Percentiles rank a stretch among this genome's conserved stretches.
phyloP scores from a whole-genome alignment of 805 yeast species.

The Sungouiozyma ichnusensis region DNA sequence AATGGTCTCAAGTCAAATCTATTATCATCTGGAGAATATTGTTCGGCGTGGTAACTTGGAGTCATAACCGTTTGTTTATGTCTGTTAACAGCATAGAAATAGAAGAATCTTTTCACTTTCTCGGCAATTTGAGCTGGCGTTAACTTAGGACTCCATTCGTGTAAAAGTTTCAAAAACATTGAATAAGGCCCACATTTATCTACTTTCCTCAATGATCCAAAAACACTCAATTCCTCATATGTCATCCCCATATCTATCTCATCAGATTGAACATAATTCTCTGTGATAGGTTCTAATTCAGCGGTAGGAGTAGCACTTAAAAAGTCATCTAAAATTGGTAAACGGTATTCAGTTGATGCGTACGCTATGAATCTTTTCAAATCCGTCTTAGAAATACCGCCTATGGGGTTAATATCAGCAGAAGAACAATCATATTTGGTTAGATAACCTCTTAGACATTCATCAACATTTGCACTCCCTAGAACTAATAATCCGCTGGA shows the following conservation, averaged over 20 bases:
- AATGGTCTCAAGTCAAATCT: slow-evolving; percentile 95
- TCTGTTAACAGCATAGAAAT: slow-evolving; percentile 87
- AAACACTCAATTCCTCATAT: slow-evolving; percentile 81
- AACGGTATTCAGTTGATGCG: slow-evolving; percentile 55
- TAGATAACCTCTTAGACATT: slow-evolving; percentile 86
- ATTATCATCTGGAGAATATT: slow-evolving; percentile 96
- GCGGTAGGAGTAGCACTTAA: slow-evolving; percentile 94
- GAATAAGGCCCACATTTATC: slow-evolving; percentile 95
- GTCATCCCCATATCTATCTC: slow-evolving; percentile 98
- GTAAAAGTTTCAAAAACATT: slow-evolving; percentile 81
- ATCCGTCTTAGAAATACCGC: slow-evolving; percentile 96
- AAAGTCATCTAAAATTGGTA: slow-evolving; percentile 72
- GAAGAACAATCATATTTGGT: slow-evolving; percentile 96
- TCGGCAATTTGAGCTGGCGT: slow-evolving; percentile 80
- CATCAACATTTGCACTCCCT: slow-evolving; percentile 97
- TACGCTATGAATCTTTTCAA: slow-evolving; percentile 75
- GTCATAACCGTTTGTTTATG: slow-evolving; percentile 97
- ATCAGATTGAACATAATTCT: slow-evolving; percentile 86
- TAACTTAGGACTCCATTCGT: slow-evolving; percentile 82
- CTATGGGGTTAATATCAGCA: slow-evolving; percentile 96
- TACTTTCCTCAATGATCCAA: slow-evolving; percentile 85
- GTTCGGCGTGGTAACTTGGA: slow-evolving; percentile 96
- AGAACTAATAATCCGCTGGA: slow-evolving; percentile 73
- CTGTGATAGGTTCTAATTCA: slow-evolving; percentile 92
- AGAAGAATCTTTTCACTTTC: slow-evolving; percentile 87